Percentiles rank a stretch among this genome's conserved stretches.
These are phyloP conservation scores for Fragilariopsis cylindrus DNA, from an alignment of 108 stramenopile species.

Conservation along the genomic window DNA sequence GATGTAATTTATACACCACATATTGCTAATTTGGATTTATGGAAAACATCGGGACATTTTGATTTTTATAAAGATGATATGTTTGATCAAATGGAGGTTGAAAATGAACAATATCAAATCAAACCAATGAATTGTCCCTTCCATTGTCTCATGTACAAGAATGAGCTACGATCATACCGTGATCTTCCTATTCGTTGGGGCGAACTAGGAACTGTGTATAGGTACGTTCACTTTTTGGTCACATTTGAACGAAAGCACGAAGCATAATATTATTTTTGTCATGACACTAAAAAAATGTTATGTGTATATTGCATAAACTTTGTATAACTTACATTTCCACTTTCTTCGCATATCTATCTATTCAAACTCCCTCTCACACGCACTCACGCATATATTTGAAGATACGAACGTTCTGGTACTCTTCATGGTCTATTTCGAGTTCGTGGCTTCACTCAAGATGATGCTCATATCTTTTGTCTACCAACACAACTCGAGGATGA, in stretches of 20 bases:
- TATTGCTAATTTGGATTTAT: constrained; percentile 95
- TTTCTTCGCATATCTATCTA: not conserved
- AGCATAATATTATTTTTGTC: not conserved
- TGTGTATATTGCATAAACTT: not conserved
- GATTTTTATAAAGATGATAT: constrained; percentile 97
- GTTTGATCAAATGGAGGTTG: constrained; percentile 99
- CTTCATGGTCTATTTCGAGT: constrained; percentile 96
- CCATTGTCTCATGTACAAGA: constrained; percentile 98
- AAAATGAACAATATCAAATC: constrained; percentile 94
- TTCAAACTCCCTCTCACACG: not conserved
- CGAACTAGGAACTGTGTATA: constrained; percentile 96
- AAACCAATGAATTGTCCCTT: constrained; percentile 99
- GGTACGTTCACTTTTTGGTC: constrained; percentile 34
- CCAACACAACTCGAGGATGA: constrained; percentile 95
- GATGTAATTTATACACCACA: constrained; percentile 97
- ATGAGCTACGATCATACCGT: constrained; percentile 90
- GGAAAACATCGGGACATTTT: constrained; percentile 98
- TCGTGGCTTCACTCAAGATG: constrained; percentile 98
- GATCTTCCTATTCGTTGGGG: constrained; percentile 96
- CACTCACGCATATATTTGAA: constrained; percentile 8
- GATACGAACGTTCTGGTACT: constrained; percentile 95
- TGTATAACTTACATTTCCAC: constrained; percentile 5
- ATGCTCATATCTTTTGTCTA: constrained; percentile 98
- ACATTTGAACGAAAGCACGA: constrained; percentile 1
- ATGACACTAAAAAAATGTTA: not conserved